phyloP scores from a whole-genome alignment of 140 eudicot species.

The Eryngium alpinum region DNA sequence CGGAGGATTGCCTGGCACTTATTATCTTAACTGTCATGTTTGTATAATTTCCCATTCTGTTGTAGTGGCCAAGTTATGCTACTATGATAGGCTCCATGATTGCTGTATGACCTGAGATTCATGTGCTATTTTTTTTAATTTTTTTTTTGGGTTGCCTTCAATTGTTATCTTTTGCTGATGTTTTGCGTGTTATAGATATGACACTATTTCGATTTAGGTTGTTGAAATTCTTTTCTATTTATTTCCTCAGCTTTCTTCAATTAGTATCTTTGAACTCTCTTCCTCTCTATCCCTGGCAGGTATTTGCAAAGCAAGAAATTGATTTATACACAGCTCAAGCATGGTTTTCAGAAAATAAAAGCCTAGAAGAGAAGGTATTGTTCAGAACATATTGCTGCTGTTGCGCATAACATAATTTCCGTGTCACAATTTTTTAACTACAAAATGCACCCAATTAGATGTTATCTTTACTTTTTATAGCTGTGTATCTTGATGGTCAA shows the following conservation, averaged over 20 bases:
- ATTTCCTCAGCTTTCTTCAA: not conserved
- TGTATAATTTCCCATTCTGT: not conserved
- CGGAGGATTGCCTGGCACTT: not conserved
- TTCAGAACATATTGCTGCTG: not conserved
- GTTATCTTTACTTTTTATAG: not conserved
- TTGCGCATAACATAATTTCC: not conserved
- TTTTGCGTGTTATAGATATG: not conserved
- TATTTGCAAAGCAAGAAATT: conserved; percentile 59
- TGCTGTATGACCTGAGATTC: not conserved
- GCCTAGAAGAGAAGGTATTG: conserved; percentile 57
- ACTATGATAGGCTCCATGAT: not conserved
- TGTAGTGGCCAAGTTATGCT: not conserved
- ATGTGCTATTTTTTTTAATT: not conserved
- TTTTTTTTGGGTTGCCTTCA: not conserved
- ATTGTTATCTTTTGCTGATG: not conserved
- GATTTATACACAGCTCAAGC: conserved; percentile 69
- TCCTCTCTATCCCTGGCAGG: conserved; percentile 30
- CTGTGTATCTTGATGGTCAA: not conserved
- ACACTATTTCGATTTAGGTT: conserved; percentile 2
- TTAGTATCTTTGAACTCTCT: not conserved
- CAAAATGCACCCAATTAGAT: not conserved
- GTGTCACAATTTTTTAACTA: not conserved
- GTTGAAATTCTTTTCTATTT: too few relatives aligned
- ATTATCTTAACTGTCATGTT: not conserved
- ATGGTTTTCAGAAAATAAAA: conserved; percentile 61